A percentile compares a stretch with the other conserved stretches of the same genome.
phyloP scores from a whole-genome alignment of 768 basidiomycete genomes.

The Suillus brevipes region DNA sequence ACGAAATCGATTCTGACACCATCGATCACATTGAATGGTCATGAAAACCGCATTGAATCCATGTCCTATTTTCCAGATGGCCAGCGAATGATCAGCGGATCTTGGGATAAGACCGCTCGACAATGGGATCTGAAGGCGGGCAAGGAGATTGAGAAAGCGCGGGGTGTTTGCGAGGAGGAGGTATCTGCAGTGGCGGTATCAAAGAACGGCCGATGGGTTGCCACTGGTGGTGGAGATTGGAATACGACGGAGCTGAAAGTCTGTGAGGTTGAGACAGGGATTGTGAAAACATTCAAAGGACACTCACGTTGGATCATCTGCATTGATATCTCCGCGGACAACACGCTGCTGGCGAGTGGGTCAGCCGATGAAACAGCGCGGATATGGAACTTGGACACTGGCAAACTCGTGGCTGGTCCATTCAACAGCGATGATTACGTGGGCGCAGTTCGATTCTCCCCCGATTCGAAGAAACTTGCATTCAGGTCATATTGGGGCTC shows the following conservation, averaged over 20 bases:
- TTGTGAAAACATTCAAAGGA: neutral
- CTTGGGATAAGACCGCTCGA: neutral
- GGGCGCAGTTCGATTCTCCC: neutral
- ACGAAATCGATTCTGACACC: neutral
- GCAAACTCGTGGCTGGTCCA: neutral
- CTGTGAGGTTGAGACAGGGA: neutral
- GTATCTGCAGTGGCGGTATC: neutral
- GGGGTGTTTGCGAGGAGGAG: neutral
- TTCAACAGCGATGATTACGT: neutral
- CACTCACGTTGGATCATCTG: neutral
- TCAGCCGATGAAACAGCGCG: neutral
- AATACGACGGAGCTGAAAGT: neutral
- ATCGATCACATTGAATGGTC: neutral
- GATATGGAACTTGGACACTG: neutral
- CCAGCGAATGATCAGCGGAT: neutral
- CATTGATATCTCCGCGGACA: neutral
- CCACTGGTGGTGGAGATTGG: neutral
- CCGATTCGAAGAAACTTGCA: neutral
- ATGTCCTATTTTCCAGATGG: neutral
- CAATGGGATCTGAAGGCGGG: neutral
- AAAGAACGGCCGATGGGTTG: neutral
- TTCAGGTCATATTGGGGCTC: neutral
- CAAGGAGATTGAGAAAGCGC: neutral
- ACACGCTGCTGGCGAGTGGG: neutral
- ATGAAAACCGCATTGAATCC: rapidly evolving